Percentiles rank a stretch among this genome's conserved stretches.
Conservation (phyloP, 805 yeast genomes). For the Yarrowia yakushimensis region DNA sequence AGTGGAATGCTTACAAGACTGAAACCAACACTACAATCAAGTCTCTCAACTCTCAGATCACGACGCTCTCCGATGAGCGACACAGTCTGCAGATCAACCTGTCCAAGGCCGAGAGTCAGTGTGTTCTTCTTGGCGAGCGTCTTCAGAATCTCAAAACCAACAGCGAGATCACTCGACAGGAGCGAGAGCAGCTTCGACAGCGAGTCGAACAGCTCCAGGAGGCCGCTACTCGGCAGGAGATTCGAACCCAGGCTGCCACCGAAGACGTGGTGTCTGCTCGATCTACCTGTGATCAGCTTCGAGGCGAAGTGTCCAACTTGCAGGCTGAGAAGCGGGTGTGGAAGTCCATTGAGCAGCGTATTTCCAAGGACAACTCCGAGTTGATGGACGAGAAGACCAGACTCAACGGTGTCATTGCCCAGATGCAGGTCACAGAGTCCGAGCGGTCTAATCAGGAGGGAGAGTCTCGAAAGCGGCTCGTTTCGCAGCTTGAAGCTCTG, state of each 20-base stretch:
- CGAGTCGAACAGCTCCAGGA: slow-evolving; percentile 44
- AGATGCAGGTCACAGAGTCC: slow-evolving; percentile 56
- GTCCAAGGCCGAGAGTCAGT: slow-evolving; percentile 54
- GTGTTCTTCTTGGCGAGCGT: slow-evolving; percentile 53
- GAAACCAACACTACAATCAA: slow-evolving; percentile 47
- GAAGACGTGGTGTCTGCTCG: slow-evolving; percentile 57
- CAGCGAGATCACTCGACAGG: slow-evolving; percentile 43
- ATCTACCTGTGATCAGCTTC: slow-evolving; percentile 44
- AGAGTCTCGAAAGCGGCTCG: slow-evolving; percentile 50
- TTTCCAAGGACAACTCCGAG: slow-evolving; percentile 51
- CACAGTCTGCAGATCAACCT: slow-evolving; percentile 49
- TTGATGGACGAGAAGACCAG: slow-evolving; percentile 57
- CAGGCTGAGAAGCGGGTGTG: slow-evolving; percentile 54
- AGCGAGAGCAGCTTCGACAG: slow-evolving; percentile 45
- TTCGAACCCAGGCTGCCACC: slow-evolving; percentile 45
- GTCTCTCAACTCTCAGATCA: slow-evolving; percentile 49
- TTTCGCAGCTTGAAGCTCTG: slow-evolving; percentile 48
- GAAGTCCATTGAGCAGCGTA: slow-evolving; percentile 47
- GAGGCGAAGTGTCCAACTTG: slow-evolving; percentile 47
- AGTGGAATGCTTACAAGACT: slow-evolving; percentile 41
- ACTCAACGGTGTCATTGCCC: slow-evolving; percentile 54
- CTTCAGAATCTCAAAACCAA: slow-evolving; percentile 43
- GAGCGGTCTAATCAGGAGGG: slow-evolving; percentile 56
- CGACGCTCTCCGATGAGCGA: slow-evolving; percentile 42
- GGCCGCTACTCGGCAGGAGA: slow-evolving; percentile 47